Conservation (phyloP, 2,329 filamentous ascomycete species). For the Botrytis pseudocinerea region DNA sequence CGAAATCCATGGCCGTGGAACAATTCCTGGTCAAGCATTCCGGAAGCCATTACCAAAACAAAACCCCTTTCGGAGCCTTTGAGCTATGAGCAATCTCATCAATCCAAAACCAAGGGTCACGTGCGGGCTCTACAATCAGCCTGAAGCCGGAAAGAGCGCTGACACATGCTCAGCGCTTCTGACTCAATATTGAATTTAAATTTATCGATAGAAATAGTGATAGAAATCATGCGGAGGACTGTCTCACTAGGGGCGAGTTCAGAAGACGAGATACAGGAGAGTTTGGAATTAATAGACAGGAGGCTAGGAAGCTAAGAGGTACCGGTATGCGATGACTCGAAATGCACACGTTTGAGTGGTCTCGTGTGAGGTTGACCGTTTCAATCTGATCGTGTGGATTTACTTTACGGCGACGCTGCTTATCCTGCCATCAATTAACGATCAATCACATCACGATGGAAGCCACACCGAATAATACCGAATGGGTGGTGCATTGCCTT, state of each 20-base stretch:
- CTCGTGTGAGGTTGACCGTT: conserved; percentile 13
- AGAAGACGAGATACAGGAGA: background rate
- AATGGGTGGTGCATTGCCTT: background rate
- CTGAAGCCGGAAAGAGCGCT: conserved; percentile 16
- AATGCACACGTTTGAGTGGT: conserved; percentile 6
- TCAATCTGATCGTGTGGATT: conserved; percentile 10
- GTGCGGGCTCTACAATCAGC: background rate
- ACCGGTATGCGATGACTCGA: conserved; percentile 3
- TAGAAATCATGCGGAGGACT: conserved; percentile 15
- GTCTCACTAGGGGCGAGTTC: conserved; percentile 3
- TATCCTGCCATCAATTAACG: background rate
- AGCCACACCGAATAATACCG: conserved; percentile 8
- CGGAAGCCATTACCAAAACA: conserved; percentile 3
- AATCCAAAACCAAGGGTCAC: background rate
- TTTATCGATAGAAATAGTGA: conserved; percentile 1
- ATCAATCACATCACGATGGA: background rate
- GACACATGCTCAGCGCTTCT: conserved; percentile 19
- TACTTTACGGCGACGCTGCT: background rate
- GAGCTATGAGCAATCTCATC: background rate
- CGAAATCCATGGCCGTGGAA: conserved; percentile 1
- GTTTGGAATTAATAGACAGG: background rate
- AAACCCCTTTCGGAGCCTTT: conserved; percentile 13
- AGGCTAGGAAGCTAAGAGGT: conserved; percentile 2
- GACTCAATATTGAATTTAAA: background rate
- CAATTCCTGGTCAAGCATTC: conserved; percentile 10